Base-by-base conservation (phyloP, 768 basidiomycete species). In the Trametes cinnabarina region DNA sequence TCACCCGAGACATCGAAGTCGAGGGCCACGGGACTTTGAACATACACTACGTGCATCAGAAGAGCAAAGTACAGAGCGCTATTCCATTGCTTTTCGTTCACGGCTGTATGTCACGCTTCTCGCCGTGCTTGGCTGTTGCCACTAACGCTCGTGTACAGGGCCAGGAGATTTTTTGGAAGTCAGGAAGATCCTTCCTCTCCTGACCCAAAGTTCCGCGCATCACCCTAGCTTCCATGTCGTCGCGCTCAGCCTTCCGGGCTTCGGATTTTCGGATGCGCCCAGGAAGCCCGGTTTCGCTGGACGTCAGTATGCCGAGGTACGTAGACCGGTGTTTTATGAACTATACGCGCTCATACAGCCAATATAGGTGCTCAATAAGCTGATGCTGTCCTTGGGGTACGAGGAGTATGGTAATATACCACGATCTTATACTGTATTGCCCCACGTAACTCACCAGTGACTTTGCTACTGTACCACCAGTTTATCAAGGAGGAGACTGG, bases 151-250 rank as follows among this genome's bases (percentile, higher is more conserved):
- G 3, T 3, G 22, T 5, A 3, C 3, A 84, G 84, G 86, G 86
- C 84, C 85, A 0, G 85, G 86, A 51, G 75, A 79, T 52, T 83
- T 85, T 65, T 52, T 79, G 20, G 84, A 87, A 70, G 80, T 78
- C 9, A 66, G 72, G 40, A 87, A 86, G 71, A 71, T 87, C 4
- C 68, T 88, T 1, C 81, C 84, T 3, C 65, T 84, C 4, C 69
- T 88, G 58, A 73, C 77, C 0, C 67, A 73, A 20, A 68, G 70
- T 0, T 73, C 76, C 1, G 54, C 72, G 1, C 69, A 74, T 0
- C 74, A 80, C 5, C 85, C 84, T 2, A 81, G 77, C 47, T 87
- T 88, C 66, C 83, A 87, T 61, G 82, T 88, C 20, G 82, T 88
- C 0, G 81, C 80, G 0, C 60, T 78, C 32, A 81, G 84, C 62